These are phyloP conservation scores for Nothopassalora personata DNA, from an alignment of 2,329 filamentous ascomycete genomes.

Conservation along the genomic window DNA sequence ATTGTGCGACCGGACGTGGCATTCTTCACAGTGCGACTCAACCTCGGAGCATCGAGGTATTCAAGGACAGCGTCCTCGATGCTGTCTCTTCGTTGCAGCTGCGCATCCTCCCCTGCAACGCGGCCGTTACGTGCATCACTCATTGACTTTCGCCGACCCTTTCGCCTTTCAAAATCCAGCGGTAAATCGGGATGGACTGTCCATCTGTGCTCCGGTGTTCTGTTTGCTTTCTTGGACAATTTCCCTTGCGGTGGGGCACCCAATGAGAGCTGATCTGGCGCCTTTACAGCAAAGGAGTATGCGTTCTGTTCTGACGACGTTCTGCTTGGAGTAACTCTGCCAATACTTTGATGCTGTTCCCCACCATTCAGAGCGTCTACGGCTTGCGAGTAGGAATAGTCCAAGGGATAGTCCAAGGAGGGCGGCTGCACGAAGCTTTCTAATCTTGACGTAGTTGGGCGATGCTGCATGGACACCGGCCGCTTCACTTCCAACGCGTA, in stretches of 20 bases:
- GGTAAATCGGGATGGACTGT: slow-evolving; percentile 27
- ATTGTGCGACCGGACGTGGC: slow-evolving; percentile 82
- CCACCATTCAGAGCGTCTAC: slow-evolving; percentile 23
- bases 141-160: slow-evolving; percentile 30
- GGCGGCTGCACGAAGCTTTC: slow-evolving; percentile 19
- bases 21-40: slow-evolving; percentile 84
- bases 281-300: slow-evolving; percentile 8
- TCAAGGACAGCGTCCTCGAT: slow-evolving; percentile 82
- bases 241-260: slow-evolving; percentile 1
- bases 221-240: slow-evolving; percentile 14
- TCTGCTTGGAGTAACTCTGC: slow-evolving; percentile 6
- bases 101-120: slow-evolving; percentile 35
- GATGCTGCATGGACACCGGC: slow-evolving; percentile 10
- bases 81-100: slow-evolving; percentile 64
- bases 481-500: slow-evolving; percentile 14
- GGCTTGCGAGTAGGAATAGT: slow-evolving; percentile 29
- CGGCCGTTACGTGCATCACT: slow-evolving; percentile 33
- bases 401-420: slow-evolving; percentile 31
- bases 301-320: slow-evolving; percentile 12
- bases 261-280: slow-evolving; percentile 3
- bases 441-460: slow-evolving; percentile 21
- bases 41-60: slow-evolving; percentile 73
- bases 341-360: slow-evolving; percentile 9
- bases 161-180: slow-evolving; percentile 22
- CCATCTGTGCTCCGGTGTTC: slow-evolving; percentile 17